Conservation (phyloP, 495 filamentous ascomycete species). For the Hypoxylon perforatum region DNA sequence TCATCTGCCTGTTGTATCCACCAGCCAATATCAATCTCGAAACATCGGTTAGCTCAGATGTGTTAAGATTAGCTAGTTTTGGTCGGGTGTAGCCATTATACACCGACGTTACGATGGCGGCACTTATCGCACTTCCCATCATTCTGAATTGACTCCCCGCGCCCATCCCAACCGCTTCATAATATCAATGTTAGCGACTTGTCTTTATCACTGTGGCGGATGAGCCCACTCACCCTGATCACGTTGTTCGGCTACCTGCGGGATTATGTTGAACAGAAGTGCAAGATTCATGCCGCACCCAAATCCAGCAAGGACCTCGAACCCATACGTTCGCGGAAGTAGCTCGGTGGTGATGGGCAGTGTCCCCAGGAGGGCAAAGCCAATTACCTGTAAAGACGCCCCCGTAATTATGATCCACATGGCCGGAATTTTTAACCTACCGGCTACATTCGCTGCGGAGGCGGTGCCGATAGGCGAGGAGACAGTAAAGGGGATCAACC, state of each 20-base stretch:
- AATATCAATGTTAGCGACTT: not conserved
- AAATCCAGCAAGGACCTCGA: not conserved
- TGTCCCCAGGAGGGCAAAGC: too few species aligned
- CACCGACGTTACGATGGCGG: not conserved
- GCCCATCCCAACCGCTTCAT: not conserved
- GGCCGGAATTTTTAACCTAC: too few species aligned
- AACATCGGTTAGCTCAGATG: too few species aligned
- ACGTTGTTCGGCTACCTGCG: not conserved
- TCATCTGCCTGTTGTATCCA: not conserved
- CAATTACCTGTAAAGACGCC: too few species aligned
- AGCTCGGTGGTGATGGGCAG: not conserved
- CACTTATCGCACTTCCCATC: not conserved
- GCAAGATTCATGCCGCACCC: not conserved
- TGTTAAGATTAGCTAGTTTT: too few species aligned
- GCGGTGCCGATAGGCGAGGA: too few species aligned
- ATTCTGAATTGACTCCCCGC: not conserved
- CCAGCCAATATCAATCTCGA: not conserved
- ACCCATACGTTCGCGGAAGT: not conserved
- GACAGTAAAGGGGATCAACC: too few species aligned
- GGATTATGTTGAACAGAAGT: not conserved
- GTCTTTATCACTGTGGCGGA: not conserved
- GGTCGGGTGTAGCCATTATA: not conserved
- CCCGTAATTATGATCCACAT: too few species aligned
- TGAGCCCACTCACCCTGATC: not conserved
- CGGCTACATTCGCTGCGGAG: too few species aligned